Conservation (phyloP, 2,329 filamentous ascomycete species). For the Periconia digitata region DNA sequence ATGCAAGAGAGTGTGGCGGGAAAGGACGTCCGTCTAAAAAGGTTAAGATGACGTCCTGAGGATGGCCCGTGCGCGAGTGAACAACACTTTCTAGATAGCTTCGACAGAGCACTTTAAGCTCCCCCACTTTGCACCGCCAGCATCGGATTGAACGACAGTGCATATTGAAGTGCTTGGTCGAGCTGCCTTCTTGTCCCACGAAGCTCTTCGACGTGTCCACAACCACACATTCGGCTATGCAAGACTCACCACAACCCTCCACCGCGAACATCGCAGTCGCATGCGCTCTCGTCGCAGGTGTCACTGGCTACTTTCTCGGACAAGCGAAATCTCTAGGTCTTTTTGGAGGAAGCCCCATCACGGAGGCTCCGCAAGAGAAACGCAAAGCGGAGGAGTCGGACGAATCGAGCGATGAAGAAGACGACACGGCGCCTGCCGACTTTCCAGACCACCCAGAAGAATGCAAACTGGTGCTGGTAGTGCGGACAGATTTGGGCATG, state of each 20-base stretch:
- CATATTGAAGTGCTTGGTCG: too few species aligned
- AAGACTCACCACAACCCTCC: conserved; percentile 52
- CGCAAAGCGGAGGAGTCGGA: conserved; percentile 20
- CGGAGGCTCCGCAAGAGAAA: conserved; percentile 12
- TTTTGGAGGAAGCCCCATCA: conserved; percentile 59
- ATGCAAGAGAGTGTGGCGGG: too few species aligned
- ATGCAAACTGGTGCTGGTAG: conserved; percentile 91
- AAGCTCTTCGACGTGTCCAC: too few species aligned
- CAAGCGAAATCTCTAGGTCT: conserved; percentile 70
- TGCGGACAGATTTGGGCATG: conserved; percentile 94
- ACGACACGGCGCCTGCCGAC: conserved; percentile 39
- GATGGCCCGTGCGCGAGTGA: too few species aligned
- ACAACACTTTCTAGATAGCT: too few species aligned
- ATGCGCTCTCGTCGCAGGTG: conserved; percentile 71
- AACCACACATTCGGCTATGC: conserved; percentile 16
- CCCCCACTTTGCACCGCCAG: too few species aligned
- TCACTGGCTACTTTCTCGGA: conserved; percentile 74
- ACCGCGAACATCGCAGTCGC: conserved; percentile 66
- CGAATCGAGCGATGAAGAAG: conserved; percentile 33
- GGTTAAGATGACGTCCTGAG: too few species aligned
- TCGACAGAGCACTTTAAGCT: too few species aligned
- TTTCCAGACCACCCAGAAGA: conserved; percentile 67
- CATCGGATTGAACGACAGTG: too few species aligned
- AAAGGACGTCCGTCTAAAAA: too few species aligned
- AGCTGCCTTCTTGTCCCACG: too few species aligned